Evolutionary conservation across 805 yeast genomes (phyloP).

Genomic region (Pichia eremophila): DNA sequence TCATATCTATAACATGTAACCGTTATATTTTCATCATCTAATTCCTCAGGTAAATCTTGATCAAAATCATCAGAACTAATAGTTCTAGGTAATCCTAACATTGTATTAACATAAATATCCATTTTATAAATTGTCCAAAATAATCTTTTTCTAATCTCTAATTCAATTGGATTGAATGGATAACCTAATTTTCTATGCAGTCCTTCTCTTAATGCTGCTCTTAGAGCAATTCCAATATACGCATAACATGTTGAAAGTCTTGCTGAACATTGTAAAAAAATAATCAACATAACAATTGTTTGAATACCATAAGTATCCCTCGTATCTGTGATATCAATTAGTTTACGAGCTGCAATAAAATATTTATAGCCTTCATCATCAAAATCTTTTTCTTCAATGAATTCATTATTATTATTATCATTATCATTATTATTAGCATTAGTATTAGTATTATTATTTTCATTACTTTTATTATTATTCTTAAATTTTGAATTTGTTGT

Average conservation of each 20-base stretch:
- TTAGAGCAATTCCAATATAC: constrained; percentile 77
- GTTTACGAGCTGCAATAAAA: constrained; percentile 69
- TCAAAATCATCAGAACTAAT: constrained; percentile 73
- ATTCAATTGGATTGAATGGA: constrained; percentile 63
- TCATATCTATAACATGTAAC: constrained; percentile 41
- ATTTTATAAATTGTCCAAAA: constrained; percentile 87
- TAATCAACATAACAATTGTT: constrained; percentile 76
- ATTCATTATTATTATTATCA: constrained; percentile 6
- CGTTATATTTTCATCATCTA: constrained; percentile 82
- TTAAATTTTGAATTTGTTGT: constrained; percentile 13
- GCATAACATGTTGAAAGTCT: constrained; percentile 80
- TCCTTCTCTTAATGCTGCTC: constrained; percentile 78
- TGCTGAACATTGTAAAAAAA: constrained; percentile 83
- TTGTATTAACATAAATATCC: constrained; percentile 83
- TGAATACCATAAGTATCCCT: constrained; percentile 77
- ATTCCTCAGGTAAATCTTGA: constrained; percentile 75
- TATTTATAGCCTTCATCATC: constrained; percentile 75
- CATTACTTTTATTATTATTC: constrained; percentile 9
- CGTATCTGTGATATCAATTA: constrained; percentile 77
- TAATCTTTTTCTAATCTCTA: constrained; percentile 73
- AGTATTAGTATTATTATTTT: constrained; percentile 18
- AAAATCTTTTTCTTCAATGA: constrained; percentile 28
- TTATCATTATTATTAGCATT: not conserved
- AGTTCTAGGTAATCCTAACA: constrained; percentile 76
- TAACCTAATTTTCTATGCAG: constrained; percentile 64